Base-by-base conservation (phyloP, 139 green algal genomes). In the Volvox reticuliferus region DNA sequence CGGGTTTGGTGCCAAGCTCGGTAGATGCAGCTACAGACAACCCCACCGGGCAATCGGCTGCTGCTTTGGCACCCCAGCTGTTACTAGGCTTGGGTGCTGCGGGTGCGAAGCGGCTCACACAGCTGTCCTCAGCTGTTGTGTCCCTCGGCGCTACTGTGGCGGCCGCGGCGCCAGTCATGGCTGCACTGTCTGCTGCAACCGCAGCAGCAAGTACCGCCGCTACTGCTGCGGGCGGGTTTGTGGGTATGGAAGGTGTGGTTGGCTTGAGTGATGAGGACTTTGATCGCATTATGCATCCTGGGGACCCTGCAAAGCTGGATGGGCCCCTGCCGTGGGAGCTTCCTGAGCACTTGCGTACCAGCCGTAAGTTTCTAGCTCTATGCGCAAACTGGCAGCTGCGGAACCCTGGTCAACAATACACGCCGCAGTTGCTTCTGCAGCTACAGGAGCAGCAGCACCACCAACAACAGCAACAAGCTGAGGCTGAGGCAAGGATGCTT, bases 311-410 rank as follows among this genome's bases (percentile, higher is more conserved):
- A 44, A 95, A 95, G 88, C 93, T 95, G 73, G 93, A 95, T 81
- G 93, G 93, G 0, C 93, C 93, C 28, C 91, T 95, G 88, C 81
- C 81, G 61, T 87, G 81, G 81, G 93, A 95, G 88, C 93, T 95
- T 78, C 93, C 93, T 17, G 91, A 93, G 68, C 83, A 90, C 33
- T 79, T 95, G n/a, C 89, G 89, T 28, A 80, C 92, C 85, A 37
- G 85, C 69, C 69, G 85, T 28, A 88, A 92, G 78, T 93, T 93
- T 84, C 80, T 95, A 35, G 79, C 84, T 67, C 85, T 95, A 68
- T 93, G 90, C 79, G 79, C 80, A 37, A 91, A 92, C 79, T 94
- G 92, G 93, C 93, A 95, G 83, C 79, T 79, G 21, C 62, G 81
- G 33, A 92, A 95, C 88, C 93, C 92, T 0, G 71, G 89, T 2